Evolutionary conservation across 768 basidiomycete species (phyloP), one percentile per base, ranked within the genome.

Genomic region (Peribolospora kevripleyi): DNA sequence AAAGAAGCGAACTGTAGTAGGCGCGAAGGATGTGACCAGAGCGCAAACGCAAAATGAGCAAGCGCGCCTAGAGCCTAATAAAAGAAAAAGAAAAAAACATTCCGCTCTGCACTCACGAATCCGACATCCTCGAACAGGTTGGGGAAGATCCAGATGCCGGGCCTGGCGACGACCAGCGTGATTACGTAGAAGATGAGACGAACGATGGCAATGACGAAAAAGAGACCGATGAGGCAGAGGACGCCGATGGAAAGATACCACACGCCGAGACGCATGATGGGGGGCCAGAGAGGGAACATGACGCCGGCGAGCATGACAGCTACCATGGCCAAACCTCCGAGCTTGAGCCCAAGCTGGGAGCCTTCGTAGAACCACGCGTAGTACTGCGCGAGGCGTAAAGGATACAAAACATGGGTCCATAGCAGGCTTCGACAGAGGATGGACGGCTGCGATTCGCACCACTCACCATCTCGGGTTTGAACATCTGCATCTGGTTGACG

Each of bases 241-340:
- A 88, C 80, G 49, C 70, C 82, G 56, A 95, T 80, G 61, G 81
- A 83, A 60, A 98, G 72, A 68, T 98, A 98, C 82, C 84, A 95
- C 55, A 90, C 91, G 42, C 91, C 90, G 40, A 90, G 71, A 10
- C 91, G 76, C 76, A 98, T 77, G 62, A 78, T 79, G 51, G 82
- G 77, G 2, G 93, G 93, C 93, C 93, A 98, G 11, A 98, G 75
- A 3, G 93, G 93, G 77, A 93, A 98, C 88, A 98, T 93, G 64
- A 95, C 90, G 2, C 84, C 90, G 4, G 82, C 88, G 47, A 98
- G 80, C 73, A 97, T 86, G 65, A 95, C 72, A 46, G 74, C 76
- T 56, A 97, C 88, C 84, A 98, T 88, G 39, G 78, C 78, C 9
- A 82, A 71, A 13, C 84, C 91, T 46, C 87, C 85, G 7, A 86